Conservation (phyloP, 2,329 filamentous ascomycete genomes). For the Paraphoma sp. region DNA sequence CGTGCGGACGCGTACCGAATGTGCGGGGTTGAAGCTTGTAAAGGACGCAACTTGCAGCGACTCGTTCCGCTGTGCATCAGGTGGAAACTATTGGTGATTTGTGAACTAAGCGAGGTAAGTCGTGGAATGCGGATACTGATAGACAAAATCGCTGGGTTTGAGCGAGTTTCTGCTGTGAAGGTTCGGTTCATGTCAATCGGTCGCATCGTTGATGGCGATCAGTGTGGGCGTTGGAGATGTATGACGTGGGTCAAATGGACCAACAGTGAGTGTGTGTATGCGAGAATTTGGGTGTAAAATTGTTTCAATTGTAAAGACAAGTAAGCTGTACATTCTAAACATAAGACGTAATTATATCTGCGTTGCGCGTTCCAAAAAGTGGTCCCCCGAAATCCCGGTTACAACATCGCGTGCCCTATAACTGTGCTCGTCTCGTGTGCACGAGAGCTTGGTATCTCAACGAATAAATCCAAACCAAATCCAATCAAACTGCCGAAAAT, state of each 20-base stretch:
- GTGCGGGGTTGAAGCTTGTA: background rate
- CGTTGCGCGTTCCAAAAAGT: background rate
- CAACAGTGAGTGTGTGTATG: background rate
- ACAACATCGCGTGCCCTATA: background rate
- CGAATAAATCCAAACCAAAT: slow-evolving; percentile 3
- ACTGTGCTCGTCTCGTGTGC: slow-evolving; percentile 17
- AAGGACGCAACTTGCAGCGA: background rate
- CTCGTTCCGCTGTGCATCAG: background rate
- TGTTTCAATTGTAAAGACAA: background rate
- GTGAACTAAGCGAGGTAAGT: too few relatives aligned
- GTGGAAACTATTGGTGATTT: too few relatives aligned
- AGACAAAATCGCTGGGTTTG: too few relatives aligned
- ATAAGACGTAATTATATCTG: background rate
- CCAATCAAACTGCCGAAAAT: background rate
- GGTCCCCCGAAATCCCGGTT: background rate
- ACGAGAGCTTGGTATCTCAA: slow-evolving; percentile 34
- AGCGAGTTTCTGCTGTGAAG: background rate
- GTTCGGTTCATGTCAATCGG: background rate
- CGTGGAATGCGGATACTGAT: too few relatives aligned
- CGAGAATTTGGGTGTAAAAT: background rate
- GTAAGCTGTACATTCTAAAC: background rate
- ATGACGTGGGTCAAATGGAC: background rate
- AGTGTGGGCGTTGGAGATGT: background rate
- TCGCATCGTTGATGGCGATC: background rate
- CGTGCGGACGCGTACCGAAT: background rate